Evolutionary conservation across 2,329 filamentous ascomycete genomes (phyloP).

Genomic region (Colletotrichum cuscutae): DNA sequence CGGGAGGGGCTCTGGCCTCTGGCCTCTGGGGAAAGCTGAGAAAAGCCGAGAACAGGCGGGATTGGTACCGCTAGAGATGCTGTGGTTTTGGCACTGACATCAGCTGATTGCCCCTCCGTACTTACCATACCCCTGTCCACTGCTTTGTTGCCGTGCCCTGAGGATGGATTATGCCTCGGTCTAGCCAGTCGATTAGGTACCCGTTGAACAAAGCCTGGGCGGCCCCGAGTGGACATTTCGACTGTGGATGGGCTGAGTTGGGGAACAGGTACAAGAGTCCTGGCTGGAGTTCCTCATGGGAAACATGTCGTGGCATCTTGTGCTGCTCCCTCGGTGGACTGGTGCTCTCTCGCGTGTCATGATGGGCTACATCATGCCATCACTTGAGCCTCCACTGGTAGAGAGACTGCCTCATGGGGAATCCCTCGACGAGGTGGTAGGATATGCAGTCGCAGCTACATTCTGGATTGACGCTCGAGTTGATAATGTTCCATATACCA

Average conservation of each 20-base stretch:
- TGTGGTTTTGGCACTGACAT: constrained; percentile 14
- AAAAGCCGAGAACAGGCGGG: not conserved
- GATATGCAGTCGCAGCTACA: too few relatives aligned
- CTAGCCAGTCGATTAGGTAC: not conserved
- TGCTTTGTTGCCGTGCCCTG: not conserved
- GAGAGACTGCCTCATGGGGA: too few relatives aligned
- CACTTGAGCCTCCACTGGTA: too few relatives aligned
- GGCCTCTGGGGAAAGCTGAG: not conserved
- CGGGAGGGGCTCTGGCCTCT: not conserved
- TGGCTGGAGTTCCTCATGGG: not conserved
- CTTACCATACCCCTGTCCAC: not conserved
- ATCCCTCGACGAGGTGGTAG: too few relatives aligned
- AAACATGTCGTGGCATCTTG: not conserved
- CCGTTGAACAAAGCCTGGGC: not conserved
- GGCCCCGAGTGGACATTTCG: not conserved
- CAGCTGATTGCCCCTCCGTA: constrained; percentile 6
- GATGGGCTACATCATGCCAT: not conserved
- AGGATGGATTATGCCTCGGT: not conserved
- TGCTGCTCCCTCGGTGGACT: not conserved
- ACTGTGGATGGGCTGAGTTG: not conserved
- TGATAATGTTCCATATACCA: too few relatives aligned
- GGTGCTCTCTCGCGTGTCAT: not conserved
- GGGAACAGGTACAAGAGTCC: rapidly evolving
- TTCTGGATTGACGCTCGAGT: not conserved
- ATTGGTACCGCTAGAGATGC: constrained; percentile 3